Evolutionary conservation across 164 flowering plant genomes (phyloP).

Genomic region (Houttuynia cordata): DNA sequence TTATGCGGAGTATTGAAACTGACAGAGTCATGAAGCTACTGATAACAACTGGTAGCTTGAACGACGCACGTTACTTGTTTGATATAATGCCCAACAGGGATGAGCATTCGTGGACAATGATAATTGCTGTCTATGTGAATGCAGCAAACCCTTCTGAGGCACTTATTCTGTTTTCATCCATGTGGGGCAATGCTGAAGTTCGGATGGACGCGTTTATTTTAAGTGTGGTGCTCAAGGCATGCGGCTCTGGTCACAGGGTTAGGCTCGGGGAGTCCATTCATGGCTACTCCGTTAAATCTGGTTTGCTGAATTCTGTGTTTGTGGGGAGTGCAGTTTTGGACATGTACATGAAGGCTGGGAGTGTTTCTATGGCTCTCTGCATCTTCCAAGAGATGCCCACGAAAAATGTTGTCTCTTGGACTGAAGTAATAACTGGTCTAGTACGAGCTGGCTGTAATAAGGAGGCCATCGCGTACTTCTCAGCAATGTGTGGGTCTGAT

Average conservation of each 20-base stretch:
- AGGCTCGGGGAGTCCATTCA: background rate
- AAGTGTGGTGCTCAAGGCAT: background rate
- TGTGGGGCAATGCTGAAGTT: background rate
- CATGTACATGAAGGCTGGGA: constrained; percentile 53
- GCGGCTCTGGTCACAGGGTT: background rate
- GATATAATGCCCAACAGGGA: constrained; percentile 58
- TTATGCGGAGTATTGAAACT: background rate
- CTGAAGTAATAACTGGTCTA: constrained; percentile 69
- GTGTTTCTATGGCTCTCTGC: constrained; percentile 27
- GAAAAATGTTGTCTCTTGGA: constrained; percentile 81
- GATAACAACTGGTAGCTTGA: background rate
- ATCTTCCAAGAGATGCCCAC: constrained; percentile 61
- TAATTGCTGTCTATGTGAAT: constrained; percentile 57
- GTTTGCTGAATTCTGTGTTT: constrained; percentile 5
- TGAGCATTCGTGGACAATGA: constrained; percentile 54
- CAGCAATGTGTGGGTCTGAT: constrained; percentile 44
- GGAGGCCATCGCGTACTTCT: constrained; percentile 42
- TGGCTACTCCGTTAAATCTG: background rate
- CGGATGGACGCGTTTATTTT: background rate
- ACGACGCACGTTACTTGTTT: constrained; percentile 21
- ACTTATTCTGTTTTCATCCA: background rate
- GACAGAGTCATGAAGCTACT: background rate
- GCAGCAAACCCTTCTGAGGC: background rate
- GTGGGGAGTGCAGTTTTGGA: constrained; percentile 78
- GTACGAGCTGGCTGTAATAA: constrained; percentile 36